Conservation (phyloP, 495 filamentous ascomycete genomes). For the Aspergillus affinis region DNA sequence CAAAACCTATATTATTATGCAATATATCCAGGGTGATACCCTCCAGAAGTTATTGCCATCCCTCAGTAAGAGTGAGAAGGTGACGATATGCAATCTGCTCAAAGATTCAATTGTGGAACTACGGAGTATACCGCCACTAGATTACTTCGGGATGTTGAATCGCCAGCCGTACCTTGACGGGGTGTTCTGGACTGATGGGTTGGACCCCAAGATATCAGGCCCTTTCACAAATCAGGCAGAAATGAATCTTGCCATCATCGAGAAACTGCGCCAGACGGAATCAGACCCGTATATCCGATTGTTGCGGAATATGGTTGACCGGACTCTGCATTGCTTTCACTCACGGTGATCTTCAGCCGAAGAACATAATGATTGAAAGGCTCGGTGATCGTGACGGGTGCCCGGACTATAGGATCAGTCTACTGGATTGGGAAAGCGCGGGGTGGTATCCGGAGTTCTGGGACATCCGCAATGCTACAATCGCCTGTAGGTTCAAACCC, state of each 20-base stretch:
- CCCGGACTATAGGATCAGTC: too few species aligned
- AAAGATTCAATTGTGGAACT: slow-evolving; percentile 17
- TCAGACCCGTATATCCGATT: too few species aligned
- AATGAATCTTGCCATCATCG: slow-evolving; percentile 16
- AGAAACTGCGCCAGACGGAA: too few species aligned
- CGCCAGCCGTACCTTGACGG: slow-evolving; percentile 8
- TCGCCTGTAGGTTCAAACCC: too few species aligned
- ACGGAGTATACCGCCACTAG: slow-evolving; percentile 8
- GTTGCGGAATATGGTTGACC: too few species aligned
- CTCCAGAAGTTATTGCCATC: slow-evolving; percentile 17
- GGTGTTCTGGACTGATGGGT: slow-evolving; percentile 5
- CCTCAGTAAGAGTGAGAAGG: slow-evolving; percentile 8
- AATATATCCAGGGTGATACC: slow-evolving; percentile 18
- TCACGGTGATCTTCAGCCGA: too few species aligned
- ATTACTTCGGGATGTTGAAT: slow-evolving; percentile 8
- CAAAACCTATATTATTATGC: slow-evolving; percentile 24
- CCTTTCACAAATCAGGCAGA: slow-evolving; percentile 10
- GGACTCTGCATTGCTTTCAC: too few species aligned
- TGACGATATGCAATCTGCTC: slow-evolving; percentile 14
- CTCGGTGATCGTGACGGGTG: too few species aligned
- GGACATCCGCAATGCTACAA: too few species aligned
- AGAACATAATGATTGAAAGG: too few species aligned
- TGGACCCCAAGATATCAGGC: slow-evolving; percentile 8
- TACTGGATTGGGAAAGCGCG: too few species aligned
- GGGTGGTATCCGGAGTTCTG: too few species aligned